Evolutionary conservation across 179 eudicot species (phyloP).

Genomic region (Carnegiea gigantea): DNA sequence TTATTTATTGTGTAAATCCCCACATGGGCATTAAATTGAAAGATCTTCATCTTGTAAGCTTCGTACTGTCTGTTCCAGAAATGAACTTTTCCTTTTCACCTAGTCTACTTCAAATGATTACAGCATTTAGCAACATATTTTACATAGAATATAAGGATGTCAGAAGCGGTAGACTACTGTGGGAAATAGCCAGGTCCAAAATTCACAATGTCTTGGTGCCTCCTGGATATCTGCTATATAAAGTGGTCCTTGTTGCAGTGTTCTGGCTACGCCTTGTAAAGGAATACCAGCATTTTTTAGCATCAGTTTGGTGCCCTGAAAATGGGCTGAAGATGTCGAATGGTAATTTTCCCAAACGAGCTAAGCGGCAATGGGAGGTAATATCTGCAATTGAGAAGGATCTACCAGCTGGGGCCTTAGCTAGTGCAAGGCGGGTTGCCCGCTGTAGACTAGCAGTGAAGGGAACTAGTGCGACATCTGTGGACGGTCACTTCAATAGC

Average conservation of each 20-base stretch:
- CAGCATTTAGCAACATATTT: constrained; percentile 37
- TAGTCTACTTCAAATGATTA: constrained; percentile 42
- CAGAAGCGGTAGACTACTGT: constrained; percentile 76
- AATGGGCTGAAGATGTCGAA: constrained; percentile 40
- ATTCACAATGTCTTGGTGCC: constrained; percentile 43
- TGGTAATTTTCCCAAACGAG: constrained; percentile 35
- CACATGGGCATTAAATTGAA: constrained; percentile 40
- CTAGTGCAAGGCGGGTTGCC: constrained; percentile 65
- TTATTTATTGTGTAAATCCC: constrained; percentile 48
- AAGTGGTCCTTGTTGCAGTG: constrained; percentile 45
- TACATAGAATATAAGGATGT: constrained; percentile 33
- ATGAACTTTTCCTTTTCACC: constrained; percentile 62
- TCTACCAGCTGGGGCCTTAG: constrained; percentile 70
- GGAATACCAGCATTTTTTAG: constrained; percentile 57
- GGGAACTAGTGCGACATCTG: constrained; percentile 19
- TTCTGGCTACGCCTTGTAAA: constrained; percentile 63
- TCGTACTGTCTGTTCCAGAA: constrained; percentile 50
- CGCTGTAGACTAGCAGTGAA: constrained; percentile 49
- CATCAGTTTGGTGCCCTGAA: constrained; percentile 61
- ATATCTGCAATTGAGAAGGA: constrained; percentile 68
- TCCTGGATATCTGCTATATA: constrained; percentile 42
- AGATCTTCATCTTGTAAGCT: constrained; percentile 50
- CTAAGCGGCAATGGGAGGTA: constrained; percentile 48
- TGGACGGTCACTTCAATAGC: constrained; percentile 18
- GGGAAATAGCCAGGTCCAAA: constrained; percentile 71